Percentiles rank a stretch among this genome's conserved stretches.
phyloP scores from a whole-genome alignment of 2,329 filamentous ascomycete species.

The Claviceps humidiphila region DNA sequence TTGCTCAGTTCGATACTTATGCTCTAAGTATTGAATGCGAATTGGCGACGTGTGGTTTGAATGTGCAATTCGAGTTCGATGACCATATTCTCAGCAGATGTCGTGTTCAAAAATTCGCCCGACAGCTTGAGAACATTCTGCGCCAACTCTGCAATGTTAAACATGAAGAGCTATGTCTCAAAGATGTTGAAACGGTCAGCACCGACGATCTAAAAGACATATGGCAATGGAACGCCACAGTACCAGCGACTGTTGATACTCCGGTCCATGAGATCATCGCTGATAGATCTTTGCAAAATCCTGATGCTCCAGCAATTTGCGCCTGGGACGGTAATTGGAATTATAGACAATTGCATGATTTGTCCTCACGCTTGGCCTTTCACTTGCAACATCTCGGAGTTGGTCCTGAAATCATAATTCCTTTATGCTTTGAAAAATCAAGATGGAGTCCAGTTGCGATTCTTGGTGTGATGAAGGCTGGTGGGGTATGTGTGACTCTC shows the following conservation, averaged over 20 bases:
- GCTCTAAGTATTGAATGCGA: slow-evolving; percentile 2
- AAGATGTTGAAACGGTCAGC: background rate
- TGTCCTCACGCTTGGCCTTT: slow-evolving; percentile 6
- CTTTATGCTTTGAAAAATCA: slow-evolving; percentile 8
- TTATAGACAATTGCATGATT: slow-evolving; percentile 18
- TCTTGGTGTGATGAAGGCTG: slow-evolving; percentile 5
- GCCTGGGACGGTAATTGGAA: slow-evolving; percentile 27
- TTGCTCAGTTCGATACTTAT: slow-evolving; percentile 1
- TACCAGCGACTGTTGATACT: slow-evolving; percentile 1
- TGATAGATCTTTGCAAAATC: background rate
- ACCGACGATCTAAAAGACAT: slow-evolving; percentile 5
- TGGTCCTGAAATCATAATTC: slow-evolving; percentile 1
- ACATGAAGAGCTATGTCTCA: background rate
- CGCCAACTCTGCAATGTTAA: background rate
- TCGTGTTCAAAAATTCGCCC: background rate
- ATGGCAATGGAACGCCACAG: slow-evolving; percentile 4
- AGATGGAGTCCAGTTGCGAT: slow-evolving; percentile 5
- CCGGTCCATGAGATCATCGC: slow-evolving; percentile 6
- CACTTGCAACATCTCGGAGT: slow-evolving; percentile 4
- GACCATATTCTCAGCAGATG: background rate
- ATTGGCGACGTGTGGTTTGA: background rate
- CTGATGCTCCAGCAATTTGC: slow-evolving; percentile 6
- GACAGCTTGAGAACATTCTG: slow-evolving; percentile 1
- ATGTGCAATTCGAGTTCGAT: background rate
- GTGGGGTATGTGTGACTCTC: slow-evolving; percentile 2